Conservation (phyloP, 78 protist species). For the Trichosphaerium sp. region DNA sequence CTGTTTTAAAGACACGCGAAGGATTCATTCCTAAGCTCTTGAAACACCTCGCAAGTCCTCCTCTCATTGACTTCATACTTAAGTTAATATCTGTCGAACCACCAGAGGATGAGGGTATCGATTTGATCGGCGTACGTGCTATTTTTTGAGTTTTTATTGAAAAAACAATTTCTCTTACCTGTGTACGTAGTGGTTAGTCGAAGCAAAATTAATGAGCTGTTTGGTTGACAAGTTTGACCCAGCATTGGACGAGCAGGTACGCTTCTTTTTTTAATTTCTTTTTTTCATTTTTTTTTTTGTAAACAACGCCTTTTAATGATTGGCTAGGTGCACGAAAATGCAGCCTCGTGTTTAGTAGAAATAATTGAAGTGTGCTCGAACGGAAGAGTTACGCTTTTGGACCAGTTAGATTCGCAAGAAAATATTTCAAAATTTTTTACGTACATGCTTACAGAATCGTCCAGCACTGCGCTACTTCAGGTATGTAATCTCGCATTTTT, state of each 20-base stretch:
- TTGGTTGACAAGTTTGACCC: not conserved
- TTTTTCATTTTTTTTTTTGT: not conserved
- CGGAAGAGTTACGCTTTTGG: too few species aligned
- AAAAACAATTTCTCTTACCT: not conserved
- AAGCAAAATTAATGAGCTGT: not conserved
- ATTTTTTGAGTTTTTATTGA: not conserved
- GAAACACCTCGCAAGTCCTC: constrained; percentile 38
- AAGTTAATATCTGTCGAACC: constrained; percentile 34
- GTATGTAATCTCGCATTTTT: too few species aligned
- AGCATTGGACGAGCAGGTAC: not conserved
- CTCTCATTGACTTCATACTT: constrained; percentile 40
- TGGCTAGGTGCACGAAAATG: constrained; percentile 38
- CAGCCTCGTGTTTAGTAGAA: constrained; percentile 38
- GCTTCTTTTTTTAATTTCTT: not conserved
- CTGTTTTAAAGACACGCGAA: constrained; percentile 14
- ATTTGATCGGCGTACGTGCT: not conserved
- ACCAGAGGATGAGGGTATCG: constrained; percentile 48
- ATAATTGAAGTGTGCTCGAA: constrained; percentile 40
- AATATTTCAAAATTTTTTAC: too few species aligned
- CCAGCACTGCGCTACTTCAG: too few species aligned
- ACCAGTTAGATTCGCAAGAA: too few species aligned
- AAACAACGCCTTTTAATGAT: not conserved
- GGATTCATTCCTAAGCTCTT: constrained; percentile 32
- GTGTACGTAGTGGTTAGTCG: not conserved
- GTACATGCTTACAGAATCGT: too few species aligned